Conservation (phyloP, 768 basidiomycete genomes). For the Leccinum uliginosum region DNA sequence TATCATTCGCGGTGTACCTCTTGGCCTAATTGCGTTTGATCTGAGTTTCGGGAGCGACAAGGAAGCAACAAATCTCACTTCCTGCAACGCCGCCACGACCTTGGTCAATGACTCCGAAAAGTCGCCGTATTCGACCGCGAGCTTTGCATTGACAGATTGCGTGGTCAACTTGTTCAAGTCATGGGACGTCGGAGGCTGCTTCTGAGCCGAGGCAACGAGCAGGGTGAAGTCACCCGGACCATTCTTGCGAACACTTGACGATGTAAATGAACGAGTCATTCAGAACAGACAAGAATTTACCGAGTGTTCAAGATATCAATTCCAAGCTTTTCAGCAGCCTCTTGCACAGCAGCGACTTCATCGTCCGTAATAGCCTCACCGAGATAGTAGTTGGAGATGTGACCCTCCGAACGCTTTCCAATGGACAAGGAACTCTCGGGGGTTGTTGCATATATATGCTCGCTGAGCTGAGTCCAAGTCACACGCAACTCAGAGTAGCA, state of each 20-base stretch:
- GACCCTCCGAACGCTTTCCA: constrained; percentile 74
- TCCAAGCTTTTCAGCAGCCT: constrained; percentile 66
- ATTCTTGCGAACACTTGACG: constrained; percentile 66
- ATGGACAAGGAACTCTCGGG: constrained; percentile 71
- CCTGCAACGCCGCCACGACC: constrained; percentile 50
- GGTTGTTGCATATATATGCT: constrained; percentile 62
- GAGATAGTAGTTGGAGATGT: constrained; percentile 82
- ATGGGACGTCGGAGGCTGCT: constrained; percentile 38
- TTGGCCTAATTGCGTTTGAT: constrained; percentile 46
- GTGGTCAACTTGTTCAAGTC: constrained; percentile 49
- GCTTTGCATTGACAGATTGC: constrained; percentile 39
- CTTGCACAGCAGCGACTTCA: constrained; percentile 74
- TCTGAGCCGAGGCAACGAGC: constrained; percentile 65
- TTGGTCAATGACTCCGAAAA: constrained; percentile 54
- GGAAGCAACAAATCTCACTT: constrained; percentile 37
- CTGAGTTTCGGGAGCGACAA: neutral
- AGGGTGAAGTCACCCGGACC: constrained; percentile 59
- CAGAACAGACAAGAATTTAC: constrained; percentile 31
- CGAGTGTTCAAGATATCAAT: constrained; percentile 80
- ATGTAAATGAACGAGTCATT: neutral
- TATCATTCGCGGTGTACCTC: constrained; percentile 67
- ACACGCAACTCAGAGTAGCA: neutral
- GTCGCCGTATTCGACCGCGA: constrained; percentile 75
- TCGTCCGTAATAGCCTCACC: constrained; percentile 66
- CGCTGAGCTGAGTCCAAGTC: constrained; percentile 49